Conservation (phyloP, 1,284 basidiomycete genomes). For the Malassezia psittaci region DNA sequence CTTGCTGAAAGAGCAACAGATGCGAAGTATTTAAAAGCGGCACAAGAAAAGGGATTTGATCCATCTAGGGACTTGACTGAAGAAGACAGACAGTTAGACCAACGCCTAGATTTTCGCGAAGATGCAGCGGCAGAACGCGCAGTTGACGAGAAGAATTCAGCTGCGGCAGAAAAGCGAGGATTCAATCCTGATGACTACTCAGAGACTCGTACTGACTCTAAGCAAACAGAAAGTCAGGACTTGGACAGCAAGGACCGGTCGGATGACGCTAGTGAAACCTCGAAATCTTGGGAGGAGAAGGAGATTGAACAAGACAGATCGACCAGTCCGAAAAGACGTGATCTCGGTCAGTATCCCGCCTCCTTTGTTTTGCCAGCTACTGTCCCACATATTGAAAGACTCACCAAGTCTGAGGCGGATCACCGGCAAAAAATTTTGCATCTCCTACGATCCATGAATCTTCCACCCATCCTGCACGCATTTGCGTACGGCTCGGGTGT, state of each 20-base stretch:
- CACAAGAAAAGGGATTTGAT: background rate
- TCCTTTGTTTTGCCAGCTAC: constrained; percentile 14
- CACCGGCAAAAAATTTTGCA: constrained; percentile 8
- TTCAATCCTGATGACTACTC: background rate
- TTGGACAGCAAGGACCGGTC: too few species aligned
- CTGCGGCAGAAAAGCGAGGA: background rate
- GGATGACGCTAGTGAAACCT: too few species aligned
- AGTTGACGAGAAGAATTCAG: background rate
- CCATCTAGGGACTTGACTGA: background rate
- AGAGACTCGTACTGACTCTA: background rate
- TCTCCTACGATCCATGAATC: background rate
- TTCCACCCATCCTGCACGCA: constrained; percentile 61
- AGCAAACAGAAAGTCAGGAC: too few species aligned
- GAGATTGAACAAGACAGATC: too few species aligned
- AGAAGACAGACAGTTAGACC: background rate
- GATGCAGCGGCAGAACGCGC: background rate
- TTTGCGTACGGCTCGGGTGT: constrained; percentile 92
- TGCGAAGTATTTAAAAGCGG: background rate
- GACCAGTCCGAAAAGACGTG: background rate
- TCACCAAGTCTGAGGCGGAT: constrained; percentile 2
- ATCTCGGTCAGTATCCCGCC: constrained; percentile 4
- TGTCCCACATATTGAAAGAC: constrained; percentile 5
- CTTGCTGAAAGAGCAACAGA: background rate
- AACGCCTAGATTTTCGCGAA: background rate
- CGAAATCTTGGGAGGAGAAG: too few species aligned